Evolutionary conservation across 805 yeast genomes (phyloP), one percentile per base, ranked within the genome.

Genomic region (Candida quercuum): DNA sequence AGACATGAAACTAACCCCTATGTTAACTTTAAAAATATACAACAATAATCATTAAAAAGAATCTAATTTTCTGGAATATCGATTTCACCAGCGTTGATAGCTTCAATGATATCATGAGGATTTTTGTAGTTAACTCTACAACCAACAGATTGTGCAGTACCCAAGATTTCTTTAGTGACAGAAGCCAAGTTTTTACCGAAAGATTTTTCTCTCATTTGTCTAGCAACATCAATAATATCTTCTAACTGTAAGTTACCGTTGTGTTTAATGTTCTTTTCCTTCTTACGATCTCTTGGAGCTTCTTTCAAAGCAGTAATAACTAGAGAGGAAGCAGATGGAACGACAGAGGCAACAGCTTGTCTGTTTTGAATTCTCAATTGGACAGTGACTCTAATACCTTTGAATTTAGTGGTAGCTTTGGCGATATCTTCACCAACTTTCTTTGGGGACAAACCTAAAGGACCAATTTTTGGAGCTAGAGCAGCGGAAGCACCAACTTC

Each of bases 371-470:
- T 89, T 72, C 82, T 93, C 72, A 93, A 81, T 78, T 88, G 95
- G 53, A 93, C 98, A 57, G 99, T 93, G 66, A 93, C 98, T 74
- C 91, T 86, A 66, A 93, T 91, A 81, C 99, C 99, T 78, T 93
- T 93, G 94, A 81, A 91, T 68, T 83, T 80, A 77, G 86, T 84
- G 77, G 99, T 91, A 71, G 99, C 99, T 84, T 93, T 93, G 71
- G 99, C 99, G 64, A 93, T 93, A 71, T 93, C 99, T 76, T 93
- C 99, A 89, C 99, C 99, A 67, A 93, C 96, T 84, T 93, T 91
- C 95, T 91, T 93, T 78, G 99, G 97, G 51, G 97, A 88, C 63
- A 93, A 79, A 88, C 99, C 99, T 69, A 93, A 86, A 61, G 99
- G 99, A 86, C 99, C 99, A 68, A 93, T 93, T 91, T 93, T 93